Percentiles rank a stretch among this genome's conserved stretches.
Evolutionary conservation across 1,139 yeast genomes (phyloP).

Genomic region (Dujonia santamariae): DNA sequence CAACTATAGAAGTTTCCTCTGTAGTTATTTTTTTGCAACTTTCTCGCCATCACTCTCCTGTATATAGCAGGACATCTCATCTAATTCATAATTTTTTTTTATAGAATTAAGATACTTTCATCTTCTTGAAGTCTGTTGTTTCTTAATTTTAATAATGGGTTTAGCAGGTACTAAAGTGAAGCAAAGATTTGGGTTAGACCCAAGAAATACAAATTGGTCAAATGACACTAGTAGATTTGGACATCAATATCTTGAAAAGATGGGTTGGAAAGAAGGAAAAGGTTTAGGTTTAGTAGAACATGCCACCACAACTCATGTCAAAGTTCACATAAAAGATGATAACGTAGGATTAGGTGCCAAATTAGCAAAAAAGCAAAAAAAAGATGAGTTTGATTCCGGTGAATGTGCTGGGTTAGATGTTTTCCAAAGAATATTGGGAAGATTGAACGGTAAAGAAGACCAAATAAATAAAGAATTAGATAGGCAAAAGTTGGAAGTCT

Average conservation of each 20-base stretch:
- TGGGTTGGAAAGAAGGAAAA: constrained; percentile 91
- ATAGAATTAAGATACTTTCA: not conserved
- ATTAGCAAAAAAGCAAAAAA: constrained; percentile 51
- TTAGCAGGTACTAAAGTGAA: constrained; percentile 81
- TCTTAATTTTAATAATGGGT: constrained; percentile 55
- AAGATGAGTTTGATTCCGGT: constrained; percentile 62
- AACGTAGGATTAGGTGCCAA: constrained; percentile 86
- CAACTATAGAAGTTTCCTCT: too few relatives aligned
- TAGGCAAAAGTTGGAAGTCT: constrained; percentile 60
- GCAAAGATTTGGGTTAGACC: constrained; percentile 88
- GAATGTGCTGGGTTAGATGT: constrained; percentile 91
- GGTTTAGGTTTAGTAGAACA: constrained; percentile 76
- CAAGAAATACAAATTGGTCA: constrained; percentile 94
- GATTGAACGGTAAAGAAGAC: constrained; percentile 75
- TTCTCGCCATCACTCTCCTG: too few relatives aligned
- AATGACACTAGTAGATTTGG: constrained; percentile 84
- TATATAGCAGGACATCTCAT: constrained; percentile 8
- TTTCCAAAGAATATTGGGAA: constrained; percentile 85
- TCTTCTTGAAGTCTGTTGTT: not conserved
- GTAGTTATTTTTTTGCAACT: too few relatives aligned
- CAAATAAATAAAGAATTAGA: constrained; percentile 58
- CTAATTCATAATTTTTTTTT: constrained; percentile 1
- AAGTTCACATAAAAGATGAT: constrained; percentile 77
- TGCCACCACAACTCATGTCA: constrained; percentile 74
- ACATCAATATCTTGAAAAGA: constrained; percentile 72